These are phyloP conservation scores for Diaporthe vaccinii DNA, from an alignment of 2,329 filamentous ascomycete species.

Conservation along the genomic window DNA sequence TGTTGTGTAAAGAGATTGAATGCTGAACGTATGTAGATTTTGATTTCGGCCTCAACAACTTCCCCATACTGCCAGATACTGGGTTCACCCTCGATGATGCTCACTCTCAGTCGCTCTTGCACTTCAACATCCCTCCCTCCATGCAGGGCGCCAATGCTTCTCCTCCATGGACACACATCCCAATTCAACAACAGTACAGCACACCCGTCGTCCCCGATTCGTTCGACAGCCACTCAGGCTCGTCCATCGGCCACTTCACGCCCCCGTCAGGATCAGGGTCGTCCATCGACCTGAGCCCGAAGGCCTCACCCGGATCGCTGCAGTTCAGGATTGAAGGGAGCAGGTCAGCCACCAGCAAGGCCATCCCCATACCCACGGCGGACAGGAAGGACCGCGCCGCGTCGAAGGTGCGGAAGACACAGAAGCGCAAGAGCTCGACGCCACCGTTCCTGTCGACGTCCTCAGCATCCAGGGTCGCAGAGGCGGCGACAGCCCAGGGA, in stretches of 20 bases:
- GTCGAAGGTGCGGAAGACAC: constrained; percentile 31
- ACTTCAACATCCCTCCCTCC: constrained; percentile 55
- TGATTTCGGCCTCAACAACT: constrained; percentile 48
- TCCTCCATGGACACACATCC: constrained; percentile 49
- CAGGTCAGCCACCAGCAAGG: constrained; percentile 27
- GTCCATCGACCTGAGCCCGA: constrained; percentile 38
- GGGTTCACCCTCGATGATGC: constrained; percentile 46
- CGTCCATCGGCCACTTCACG: background rate
- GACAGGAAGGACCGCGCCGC: constrained; percentile 18
- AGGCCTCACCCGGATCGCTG: constrained; percentile 46
- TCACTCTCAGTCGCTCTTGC: constrained; percentile 34
- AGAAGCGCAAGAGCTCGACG: constrained; percentile 57
- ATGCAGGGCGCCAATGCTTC: constrained; percentile 52
- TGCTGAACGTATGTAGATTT: constrained; percentile 50
- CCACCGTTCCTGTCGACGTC: constrained; percentile 34
- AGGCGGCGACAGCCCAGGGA: constrained; percentile 36
- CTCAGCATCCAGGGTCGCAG: constrained; percentile 14
- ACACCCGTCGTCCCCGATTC: constrained; percentile 52
- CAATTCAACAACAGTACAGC: constrained; percentile 40
- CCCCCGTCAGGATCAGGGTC: constrained; percentile 30
- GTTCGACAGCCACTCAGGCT: constrained; percentile 48
- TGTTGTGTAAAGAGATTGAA: constrained; percentile 41
- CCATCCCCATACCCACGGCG: background rate
- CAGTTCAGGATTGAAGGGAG: constrained; percentile 45
- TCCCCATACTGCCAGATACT: constrained; percentile 14